Evolutionary conservation across 768 basidiomycete genomes (phyloP), one percentile per base, ranked within the genome.

Genomic region (Mycena polygramma): DNA sequence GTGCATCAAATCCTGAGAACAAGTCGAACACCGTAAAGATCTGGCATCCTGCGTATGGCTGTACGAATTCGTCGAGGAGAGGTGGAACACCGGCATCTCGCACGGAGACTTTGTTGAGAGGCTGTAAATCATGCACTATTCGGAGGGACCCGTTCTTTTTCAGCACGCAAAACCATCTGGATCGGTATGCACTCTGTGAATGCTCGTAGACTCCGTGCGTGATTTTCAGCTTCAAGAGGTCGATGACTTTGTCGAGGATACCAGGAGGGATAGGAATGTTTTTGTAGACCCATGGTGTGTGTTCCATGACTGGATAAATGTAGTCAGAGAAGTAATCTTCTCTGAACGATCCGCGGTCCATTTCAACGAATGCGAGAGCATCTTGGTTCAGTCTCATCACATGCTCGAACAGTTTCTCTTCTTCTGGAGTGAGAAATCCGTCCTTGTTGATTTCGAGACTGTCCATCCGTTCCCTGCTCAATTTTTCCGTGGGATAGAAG

Each of bases 71-170:
- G 13, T 85, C 79, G 0, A 81, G 67, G 19, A 78, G 76, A 0
- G 83, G 83, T 1, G 78, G 75, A 0, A 81, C 37, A 1, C 79
- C 82, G 7, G 82, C 80, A 66, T 84, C 81, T 10, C 75, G 51
- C 2, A 87, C 82, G 0, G 81, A 78, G 2, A 85, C 79, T 30
- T 66, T 61, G 63, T 86, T 86, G 0, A 85, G 73, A 0, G 80
- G 82, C 57, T 83, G 78, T 0, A 86, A 67, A 53, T 81, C 78
- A 57, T 84, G 83, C 0, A 87, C 82, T 2, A 83, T 73, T 8
- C 80, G 63, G 0, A 86, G 63, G 0, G 71, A 75, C 53, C 63
- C 81, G 68, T 70, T 78, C 53, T 82, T 81, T 70, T 85, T 85
- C 0, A 78, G 36, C 0, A 85, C 81, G 24, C 75, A 77, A 57